phyloP scores from a whole-genome alignment of 495 filamentous ascomycete species.

The Tuber calosporum region DNA sequence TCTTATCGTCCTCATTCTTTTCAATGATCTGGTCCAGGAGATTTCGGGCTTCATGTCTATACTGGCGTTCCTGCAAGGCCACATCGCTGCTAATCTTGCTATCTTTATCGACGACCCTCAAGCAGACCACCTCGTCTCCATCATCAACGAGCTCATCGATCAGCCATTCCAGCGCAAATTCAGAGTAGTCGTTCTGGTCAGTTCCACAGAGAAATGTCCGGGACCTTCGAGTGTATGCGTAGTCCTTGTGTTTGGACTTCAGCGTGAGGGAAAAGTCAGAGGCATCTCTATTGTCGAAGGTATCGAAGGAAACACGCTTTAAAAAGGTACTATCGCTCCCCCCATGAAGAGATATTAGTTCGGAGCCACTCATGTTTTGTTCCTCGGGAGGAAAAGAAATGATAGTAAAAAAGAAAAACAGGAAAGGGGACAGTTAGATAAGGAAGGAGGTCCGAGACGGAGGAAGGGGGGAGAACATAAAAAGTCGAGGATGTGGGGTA shows the following conservation, averaged over 20 bases:
- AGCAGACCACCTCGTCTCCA: constrained; percentile 91
- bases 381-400: not conserved
- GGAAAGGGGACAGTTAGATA: constrained; percentile 4
- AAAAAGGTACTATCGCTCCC: constrained; percentile 36
- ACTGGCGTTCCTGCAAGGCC: constrained; percentile 62
- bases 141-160: constrained; percentile 93
- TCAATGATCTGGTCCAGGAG: constrained; percentile 70
- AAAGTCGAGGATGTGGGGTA: not conserved
- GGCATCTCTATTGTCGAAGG: constrained; percentile 78
- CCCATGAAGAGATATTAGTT: constrained; percentile 31
- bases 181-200: constrained; percentile 91
- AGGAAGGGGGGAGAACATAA: not conserved
- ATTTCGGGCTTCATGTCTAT: constrained; percentile 70
- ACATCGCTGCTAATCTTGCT: constrained; percentile 61
- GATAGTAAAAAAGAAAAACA: not conserved
- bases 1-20: constrained; percentile 77
- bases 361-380: constrained; percentile 20
- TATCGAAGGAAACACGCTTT: constrained; percentile 76
- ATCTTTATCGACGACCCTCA: constrained; percentile 83
- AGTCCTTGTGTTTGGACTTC: constrained; percentile 81
- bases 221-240: constrained; percentile 72
- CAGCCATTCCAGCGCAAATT: constrained; percentile 89
- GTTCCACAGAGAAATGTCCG: constrained; percentile 90
- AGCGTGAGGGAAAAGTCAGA: constrained; percentile 74
- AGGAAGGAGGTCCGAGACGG: not conserved